Evolutionary conservation across 1,139 yeast species (phyloP), one percentile per base, ranked within the genome.

Genomic region (Candida tunisiensis): DNA sequence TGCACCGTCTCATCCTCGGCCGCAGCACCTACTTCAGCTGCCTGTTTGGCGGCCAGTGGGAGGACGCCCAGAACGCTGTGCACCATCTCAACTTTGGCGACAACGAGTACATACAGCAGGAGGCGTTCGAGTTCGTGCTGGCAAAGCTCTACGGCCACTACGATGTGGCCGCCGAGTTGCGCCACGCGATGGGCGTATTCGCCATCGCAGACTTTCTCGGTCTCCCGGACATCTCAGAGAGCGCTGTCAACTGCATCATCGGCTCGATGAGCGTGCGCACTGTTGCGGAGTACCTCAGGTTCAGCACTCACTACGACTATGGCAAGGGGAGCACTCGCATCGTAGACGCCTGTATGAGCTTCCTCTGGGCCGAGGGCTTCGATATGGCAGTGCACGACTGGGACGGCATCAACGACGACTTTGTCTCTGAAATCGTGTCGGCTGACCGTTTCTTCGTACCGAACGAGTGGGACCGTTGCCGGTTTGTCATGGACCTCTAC

Each of bases 161-260:
- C 3, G 55, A 56, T 25, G 25, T 39, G 1, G 42, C 41, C 9
- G 42, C 45, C 9, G 63, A 57, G 27, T 30, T 27, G 40, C 39
- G 9, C 13, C 45, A 53, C 13, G 49, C 61, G 6, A 47, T 54
- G 29, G 51, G 49, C 15, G 44, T 63, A 48, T 53, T 66, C 28
- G 68, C 69, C 2, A 51, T 63, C 8, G 68, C 69, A 1, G 65
- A 58, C 29, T 66, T 57, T 36, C 41, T 66, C 20, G 66, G 57
- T 25, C 48, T 66, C 20, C 53, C 55, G 2, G 61, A 58, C 18
- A 16, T 16, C 18, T 16, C n/a, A 16, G 18, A 16, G 6, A 6
- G 18, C 18, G 18, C 8, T 7, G 18, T 9, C 44, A 61, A 10
- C 65, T 62, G 3, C 59, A 61, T 17, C 40, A 50, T 1, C 55